Conservation (phyloP, 2,329 filamentous ascomycete species). For the Trichoderma oligosporum region DNA sequence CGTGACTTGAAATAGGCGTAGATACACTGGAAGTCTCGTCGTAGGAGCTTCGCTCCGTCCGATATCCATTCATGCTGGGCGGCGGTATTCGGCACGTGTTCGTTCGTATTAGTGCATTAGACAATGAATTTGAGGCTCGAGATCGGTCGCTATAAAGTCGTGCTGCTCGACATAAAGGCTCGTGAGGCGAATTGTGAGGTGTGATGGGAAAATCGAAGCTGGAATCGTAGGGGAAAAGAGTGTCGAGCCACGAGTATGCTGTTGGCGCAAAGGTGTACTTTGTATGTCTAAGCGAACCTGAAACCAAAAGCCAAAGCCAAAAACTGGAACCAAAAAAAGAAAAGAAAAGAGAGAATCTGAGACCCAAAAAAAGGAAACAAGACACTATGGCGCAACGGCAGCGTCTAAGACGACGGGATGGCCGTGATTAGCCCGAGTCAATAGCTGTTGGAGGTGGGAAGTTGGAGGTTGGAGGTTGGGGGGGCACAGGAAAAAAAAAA, state of each 20-base stretch:
- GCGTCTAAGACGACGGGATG: constrained; percentile 13
- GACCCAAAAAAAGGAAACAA: constrained; percentile 1
- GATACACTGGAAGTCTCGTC: constrained; percentile 33
- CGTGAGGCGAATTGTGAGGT: not conserved
- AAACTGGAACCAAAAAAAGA: not conserved
- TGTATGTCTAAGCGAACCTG: not conserved
- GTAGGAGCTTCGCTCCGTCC: constrained; percentile 34
- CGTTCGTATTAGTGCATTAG: constrained; percentile 26
- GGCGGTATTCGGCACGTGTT: constrained; percentile 21
- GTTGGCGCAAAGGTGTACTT: constrained; percentile 3
- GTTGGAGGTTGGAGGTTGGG: constrained; percentile 1
- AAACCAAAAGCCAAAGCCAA: not conserved
- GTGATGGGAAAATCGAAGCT: not conserved
- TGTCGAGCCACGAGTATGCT: not conserved
- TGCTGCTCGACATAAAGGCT: not conserved
- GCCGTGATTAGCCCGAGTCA: constrained; percentile 16
- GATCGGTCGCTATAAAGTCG: not conserved
- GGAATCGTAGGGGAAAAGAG: constrained; percentile 5
- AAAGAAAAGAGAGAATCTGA: constrained; percentile 4
- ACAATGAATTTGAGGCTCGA: not conserved
- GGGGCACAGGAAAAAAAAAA: not conserved
- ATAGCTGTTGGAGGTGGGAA: constrained; percentile 9
- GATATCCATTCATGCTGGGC: constrained; percentile 40
- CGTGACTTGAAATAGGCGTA: constrained; percentile 40
- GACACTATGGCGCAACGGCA: constrained; percentile 10